Percentiles rank a stretch among this genome's conserved stretches.
These are phyloP conservation scores for Aureobasidium sp. DNA, from an alignment of 2,329 filamentous ascomycete genomes.

Conservation along the genomic window DNA sequence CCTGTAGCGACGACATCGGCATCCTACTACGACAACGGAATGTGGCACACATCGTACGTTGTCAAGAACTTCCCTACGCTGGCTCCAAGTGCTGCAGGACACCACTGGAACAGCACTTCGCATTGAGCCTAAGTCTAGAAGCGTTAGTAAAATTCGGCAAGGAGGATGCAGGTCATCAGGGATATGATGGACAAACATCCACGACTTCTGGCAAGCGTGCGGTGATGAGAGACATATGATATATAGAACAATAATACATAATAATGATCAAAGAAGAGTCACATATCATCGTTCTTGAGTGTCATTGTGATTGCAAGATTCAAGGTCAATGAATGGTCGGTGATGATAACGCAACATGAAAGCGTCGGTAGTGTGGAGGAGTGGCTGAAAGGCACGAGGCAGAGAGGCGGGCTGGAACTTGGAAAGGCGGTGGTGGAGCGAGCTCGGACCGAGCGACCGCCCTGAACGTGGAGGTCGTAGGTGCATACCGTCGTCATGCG, in stretches of 20 bases:
- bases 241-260: constrained; percentile 3
- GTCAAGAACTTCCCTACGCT: constrained; percentile 27
- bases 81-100: not conserved
- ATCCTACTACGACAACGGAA: constrained; percentile 38
- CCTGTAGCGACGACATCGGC: constrained; percentile 17
- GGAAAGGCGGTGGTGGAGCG: not conserved
- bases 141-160: not conserved
- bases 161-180: not conserved
- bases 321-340: not conserved
- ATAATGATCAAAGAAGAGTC: not conserved
- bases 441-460: not conserved
- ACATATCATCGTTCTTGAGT: not conserved
- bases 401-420: not conserved
- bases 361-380: not conserved
- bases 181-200: not conserved
- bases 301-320: not conserved
- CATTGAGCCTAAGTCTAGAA: not conserved
- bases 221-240: not conserved
- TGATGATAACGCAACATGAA: not conserved
- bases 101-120: constrained; percentile 9
- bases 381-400: not conserved
- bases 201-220: constrained; percentile 1
- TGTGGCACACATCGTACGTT: constrained; percentile 39
- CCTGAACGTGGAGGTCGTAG: not conserved
- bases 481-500: constrained; percentile 9